These are phyloP conservation scores for Fomitopsis schrenkii DNA, from an alignment of 1,284 basidiomycete genomes.

Conservation along the genomic window DNA sequence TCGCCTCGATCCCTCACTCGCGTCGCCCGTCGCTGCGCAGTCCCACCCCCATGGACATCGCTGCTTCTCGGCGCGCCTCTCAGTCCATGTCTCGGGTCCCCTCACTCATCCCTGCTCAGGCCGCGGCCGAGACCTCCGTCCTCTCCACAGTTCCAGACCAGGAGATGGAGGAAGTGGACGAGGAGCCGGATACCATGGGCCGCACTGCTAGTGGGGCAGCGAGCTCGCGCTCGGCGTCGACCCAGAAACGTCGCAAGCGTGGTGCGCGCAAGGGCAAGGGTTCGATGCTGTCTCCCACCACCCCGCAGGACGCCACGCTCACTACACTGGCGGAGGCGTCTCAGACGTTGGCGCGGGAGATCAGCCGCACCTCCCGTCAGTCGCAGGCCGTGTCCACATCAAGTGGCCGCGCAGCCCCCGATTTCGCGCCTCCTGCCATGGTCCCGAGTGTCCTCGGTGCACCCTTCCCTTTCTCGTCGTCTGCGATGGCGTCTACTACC, in stretches of 20 bases:
- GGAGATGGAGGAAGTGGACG: constrained; percentile 43
- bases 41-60: constrained; percentile 39
- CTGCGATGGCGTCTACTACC: constrained; percentile 13
- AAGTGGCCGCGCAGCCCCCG: not conserved
- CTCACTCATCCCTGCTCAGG: constrained; percentile 53
- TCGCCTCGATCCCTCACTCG: constrained; percentile 61
- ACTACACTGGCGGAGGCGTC: constrained; percentile 75
- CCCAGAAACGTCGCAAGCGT: constrained; percentile 72
- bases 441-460: constrained; percentile 8
- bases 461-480: constrained; percentile 13
- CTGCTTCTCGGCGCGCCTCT: constrained; percentile 41
- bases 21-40: constrained; percentile 64
- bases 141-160: constrained; percentile 33
- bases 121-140: constrained; percentile 22
- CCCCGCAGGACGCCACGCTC: constrained; percentile 45
- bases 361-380: constrained; percentile 51
- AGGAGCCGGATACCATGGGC: constrained; percentile 33
- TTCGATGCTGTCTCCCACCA: constrained; percentile 19
- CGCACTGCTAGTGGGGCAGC: constrained; percentile 20
- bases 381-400: constrained; percentile 11
- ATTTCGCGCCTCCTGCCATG: constrained; percentile 9
- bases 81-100: constrained; percentile 59
- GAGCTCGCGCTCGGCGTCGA: constrained; percentile 55
- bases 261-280: constrained; percentile 73
- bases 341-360: constrained; percentile 79